A percentile compares a stretch with the other conserved stretches of the same genome.
Conservation (phyloP, 208 protist genomes). For the Angomonas ambiguus region DNA sequence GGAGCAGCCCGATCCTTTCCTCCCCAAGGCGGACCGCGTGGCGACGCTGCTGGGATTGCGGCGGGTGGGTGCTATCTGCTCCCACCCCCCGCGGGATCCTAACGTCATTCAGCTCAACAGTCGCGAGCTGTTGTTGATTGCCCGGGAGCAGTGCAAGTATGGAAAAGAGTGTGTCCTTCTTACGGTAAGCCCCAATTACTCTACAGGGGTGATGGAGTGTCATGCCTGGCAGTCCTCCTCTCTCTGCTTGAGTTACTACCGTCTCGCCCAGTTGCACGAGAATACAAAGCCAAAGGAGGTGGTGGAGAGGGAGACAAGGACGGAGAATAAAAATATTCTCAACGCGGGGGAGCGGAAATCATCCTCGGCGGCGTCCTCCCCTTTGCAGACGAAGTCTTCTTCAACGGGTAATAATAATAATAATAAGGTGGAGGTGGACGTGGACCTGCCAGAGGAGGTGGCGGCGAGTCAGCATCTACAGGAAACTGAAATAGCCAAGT, state of each 20-base stretch:
- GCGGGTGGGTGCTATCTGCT: slow-evolving; percentile 78
- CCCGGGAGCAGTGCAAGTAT: slow-evolving; percentile 75
- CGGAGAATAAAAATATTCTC: not conserved
- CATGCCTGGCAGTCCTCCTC: slow-evolving; percentile 86
- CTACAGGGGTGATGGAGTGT: slow-evolving; percentile 37
- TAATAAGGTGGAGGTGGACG: not conserved
- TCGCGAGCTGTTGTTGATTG: slow-evolving; percentile 75
- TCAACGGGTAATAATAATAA: not conserved
- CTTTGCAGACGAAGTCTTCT: not conserved
- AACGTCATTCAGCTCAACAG: slow-evolving; percentile 31
- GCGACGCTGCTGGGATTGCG: slow-evolving; percentile 64
- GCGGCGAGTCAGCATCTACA: slow-evolving; percentile 11
- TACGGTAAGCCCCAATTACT: slow-evolving; percentile 53
- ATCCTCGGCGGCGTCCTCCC: not conserved
- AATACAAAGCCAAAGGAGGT: slow-evolving; percentile 7
- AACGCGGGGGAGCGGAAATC: not conserved
- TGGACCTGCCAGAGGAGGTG: not conserved
- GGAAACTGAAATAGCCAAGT: slow-evolving; percentile 24
- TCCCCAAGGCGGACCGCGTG: slow-evolving; percentile 44
- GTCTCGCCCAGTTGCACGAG: slow-evolving; percentile 62
- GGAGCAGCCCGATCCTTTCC: slow-evolving; percentile 29
- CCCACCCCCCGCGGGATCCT: slow-evolving; percentile 54
- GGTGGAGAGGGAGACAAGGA: slow-evolving; percentile 1
- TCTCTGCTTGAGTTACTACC: slow-evolving; percentile 84
- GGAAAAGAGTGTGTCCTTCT: slow-evolving; percentile 87